phyloP scores from a whole-genome alignment of 2,329 filamentous ascomycete genomes.

The Arachnopeziza araneosa region DNA sequence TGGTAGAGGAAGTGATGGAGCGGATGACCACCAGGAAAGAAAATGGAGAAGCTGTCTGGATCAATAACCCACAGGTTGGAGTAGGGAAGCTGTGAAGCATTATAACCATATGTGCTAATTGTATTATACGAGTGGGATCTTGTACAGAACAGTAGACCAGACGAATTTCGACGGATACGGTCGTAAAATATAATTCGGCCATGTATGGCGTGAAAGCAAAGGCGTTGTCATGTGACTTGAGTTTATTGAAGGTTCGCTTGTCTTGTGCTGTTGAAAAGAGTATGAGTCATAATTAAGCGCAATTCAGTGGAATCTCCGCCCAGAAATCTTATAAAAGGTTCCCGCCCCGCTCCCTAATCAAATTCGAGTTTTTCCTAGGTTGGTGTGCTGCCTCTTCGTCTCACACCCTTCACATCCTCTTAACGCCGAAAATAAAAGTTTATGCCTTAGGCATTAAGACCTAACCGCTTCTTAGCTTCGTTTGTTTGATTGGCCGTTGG shows the following conservation, averaged over 20 bases:
- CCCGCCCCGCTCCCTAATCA: constrained; percentile 10
- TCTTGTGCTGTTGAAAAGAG: constrained; percentile 7
- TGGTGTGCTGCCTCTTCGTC: constrained; percentile 21
- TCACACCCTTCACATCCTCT: background rate
- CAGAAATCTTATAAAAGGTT: constrained; percentile 25
- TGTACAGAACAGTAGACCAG: constrained; percentile 9
- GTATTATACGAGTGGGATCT: constrained; percentile 16
- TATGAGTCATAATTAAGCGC: constrained; percentile 26
- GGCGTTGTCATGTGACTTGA: constrained; percentile 22
- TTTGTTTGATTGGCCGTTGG: background rate
- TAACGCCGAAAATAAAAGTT: background rate
- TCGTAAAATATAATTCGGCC: constrained; percentile 9
- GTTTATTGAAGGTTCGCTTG: background rate
- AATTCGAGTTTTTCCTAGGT: constrained; percentile 10
- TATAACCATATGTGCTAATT: background rate
- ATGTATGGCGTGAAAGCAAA: background rate
- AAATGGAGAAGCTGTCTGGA: constrained; percentile 33
- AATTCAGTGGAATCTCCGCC: constrained; percentile 9
- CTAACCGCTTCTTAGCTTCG: background rate
- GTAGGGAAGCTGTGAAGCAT: background rate
- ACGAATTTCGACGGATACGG: constrained; percentile 7
- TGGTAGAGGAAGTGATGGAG: constrained; percentile 63
- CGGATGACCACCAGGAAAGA: constrained; percentile 52
- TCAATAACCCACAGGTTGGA: background rate
- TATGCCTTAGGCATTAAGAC: background rate